Percentiles rank a stretch among this genome's conserved stretches.
phyloP scores from a whole-genome alignment of 352 stramenopile genomes.

The Phytophthora pini region DNA sequence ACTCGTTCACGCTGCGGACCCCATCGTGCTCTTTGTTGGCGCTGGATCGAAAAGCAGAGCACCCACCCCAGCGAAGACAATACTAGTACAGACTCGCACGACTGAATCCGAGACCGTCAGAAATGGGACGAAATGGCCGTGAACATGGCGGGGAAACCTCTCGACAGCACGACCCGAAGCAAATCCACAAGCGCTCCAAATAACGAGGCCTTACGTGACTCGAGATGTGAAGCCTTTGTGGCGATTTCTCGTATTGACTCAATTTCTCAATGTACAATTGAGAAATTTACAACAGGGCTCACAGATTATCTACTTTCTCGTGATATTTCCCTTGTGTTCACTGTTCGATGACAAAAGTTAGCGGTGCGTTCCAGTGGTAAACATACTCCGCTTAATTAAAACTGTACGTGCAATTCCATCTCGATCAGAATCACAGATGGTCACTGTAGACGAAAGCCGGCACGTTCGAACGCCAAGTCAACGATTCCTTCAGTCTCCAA shows the following conservation, averaged over 20 bases:
- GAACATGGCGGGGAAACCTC: conserved; percentile 1
- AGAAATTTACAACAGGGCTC: too few species aligned
- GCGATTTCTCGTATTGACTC: too few species aligned
- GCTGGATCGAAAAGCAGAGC: conserved; percentile 8
- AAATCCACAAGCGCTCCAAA: conserved; percentile 1
- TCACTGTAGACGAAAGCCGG: conserved; percentile 1
- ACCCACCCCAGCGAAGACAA: conserved; percentile 1
- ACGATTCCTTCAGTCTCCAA: background rate
- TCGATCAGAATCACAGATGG: conserved; percentile 11
- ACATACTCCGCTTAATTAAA: background rate
- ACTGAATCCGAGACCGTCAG: conserved; percentile 25
- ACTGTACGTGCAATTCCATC: background rate
- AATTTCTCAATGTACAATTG: too few species aligned
- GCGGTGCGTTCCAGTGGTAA: conserved; percentile 1
- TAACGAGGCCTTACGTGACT: background rate
- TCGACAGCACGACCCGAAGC: conserved; percentile 13
- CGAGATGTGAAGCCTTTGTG: background rate
- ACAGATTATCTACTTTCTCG: too few species aligned
- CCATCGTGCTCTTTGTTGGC: conserved; percentile 12
- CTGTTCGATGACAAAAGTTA: background rate
- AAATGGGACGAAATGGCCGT: conserved; percentile 20
- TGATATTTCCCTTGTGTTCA: too few species aligned
- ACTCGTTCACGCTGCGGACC: background rate
- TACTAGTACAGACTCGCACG: conserved; percentile 5
- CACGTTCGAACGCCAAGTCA: background rate